Base-by-base conservation (phyloP, 306 rosid species). In the Sindora glabra region DNA sequence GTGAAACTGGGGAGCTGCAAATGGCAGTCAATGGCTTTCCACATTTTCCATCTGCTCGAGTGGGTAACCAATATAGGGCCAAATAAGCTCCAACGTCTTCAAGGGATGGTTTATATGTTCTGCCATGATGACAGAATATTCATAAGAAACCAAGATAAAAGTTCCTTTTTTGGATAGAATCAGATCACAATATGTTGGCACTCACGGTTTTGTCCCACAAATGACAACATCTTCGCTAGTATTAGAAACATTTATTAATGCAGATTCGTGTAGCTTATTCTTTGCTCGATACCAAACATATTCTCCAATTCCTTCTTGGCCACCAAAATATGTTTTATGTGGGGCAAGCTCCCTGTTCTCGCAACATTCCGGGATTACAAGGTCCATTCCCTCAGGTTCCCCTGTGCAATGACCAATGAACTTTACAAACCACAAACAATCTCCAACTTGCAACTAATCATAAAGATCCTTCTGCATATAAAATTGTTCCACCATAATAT, bases 271-370 rank as follows among this genome's bases (percentile, higher is more conserved):
- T 66, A 86, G 79, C 78, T 78, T 86, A 72, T 71, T 72, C 53
- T 68, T 73, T 58, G 87, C 64, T 65, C 73, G 72, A 70, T 80
- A 92, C 99, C 97, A 92, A 68, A 77, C 51, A 66, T 76, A 89
- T 72, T 86, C 80, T 59, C 99, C 96, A 82, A 62, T 68, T 46
- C 94, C 99, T 79, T 92, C 95, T 60, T 81, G 83, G 51, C 99
- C 99, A 34, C 99, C 99, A 68, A 92, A 84, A 86, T 92, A 92
- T 42, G 52, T 62, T 67, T 73, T 84, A 33, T 39, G 26, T 2
- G 90, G 96, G 60, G 69, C 64, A 44, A 82, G 51, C 63, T 76
- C 86, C 64, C 52, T 62, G 48, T 67, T 79, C 72, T 92, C 94
- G 6, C 68, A 68, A 68, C 99, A 83, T 24, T 86, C 94, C 23